phyloP scores from a whole-genome alignment of 2,329 filamentous ascomycete genomes.

The Epichloe coenophiala region DNA sequence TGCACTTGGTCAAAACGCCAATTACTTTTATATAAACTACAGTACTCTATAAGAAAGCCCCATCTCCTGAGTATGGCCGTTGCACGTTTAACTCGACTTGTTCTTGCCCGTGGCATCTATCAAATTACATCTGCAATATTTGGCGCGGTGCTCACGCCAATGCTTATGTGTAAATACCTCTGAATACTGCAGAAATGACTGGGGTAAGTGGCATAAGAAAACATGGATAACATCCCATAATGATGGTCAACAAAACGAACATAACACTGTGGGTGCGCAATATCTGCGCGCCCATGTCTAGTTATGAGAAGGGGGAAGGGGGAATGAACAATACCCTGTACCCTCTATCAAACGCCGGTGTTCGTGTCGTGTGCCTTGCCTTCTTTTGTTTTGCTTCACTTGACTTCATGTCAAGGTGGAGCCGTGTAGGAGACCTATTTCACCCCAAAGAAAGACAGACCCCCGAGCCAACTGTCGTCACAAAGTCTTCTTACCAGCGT shows the following conservation, averaged over 20 bases:
- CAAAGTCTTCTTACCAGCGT: constrained; percentile 30
- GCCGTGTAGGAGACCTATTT: background rate
- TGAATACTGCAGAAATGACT: background rate
- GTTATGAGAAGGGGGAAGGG: background rate
- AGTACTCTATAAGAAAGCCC: constrained; percentile 1
- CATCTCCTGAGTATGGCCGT: background rate
- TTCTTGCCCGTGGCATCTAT: background rate
- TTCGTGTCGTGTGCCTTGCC: constrained; percentile 10
- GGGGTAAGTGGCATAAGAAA: background rate
- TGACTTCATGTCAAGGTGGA: background rate
- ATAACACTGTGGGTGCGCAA: constrained; percentile 5
- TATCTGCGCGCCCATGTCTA: constrained; percentile 9
- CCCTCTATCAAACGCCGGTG: constrained; percentile 20
- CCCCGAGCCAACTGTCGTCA: background rate
- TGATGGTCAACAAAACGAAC: constrained; percentile 5
- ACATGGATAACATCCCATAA: background rate
- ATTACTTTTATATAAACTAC: constrained; percentile 3
- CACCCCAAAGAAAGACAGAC: background rate
- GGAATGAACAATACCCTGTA: constrained; percentile 10
- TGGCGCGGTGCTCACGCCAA: background rate
- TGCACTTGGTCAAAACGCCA: background rate
- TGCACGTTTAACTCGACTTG: background rate
- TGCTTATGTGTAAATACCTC: background rate
- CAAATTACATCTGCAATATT: background rate
- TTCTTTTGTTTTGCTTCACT: background rate